These are phyloP conservation scores for Pyrenophora teres DNA, from an alignment of 2,329 filamentous ascomycete species.

Conservation along the genomic window DNA sequence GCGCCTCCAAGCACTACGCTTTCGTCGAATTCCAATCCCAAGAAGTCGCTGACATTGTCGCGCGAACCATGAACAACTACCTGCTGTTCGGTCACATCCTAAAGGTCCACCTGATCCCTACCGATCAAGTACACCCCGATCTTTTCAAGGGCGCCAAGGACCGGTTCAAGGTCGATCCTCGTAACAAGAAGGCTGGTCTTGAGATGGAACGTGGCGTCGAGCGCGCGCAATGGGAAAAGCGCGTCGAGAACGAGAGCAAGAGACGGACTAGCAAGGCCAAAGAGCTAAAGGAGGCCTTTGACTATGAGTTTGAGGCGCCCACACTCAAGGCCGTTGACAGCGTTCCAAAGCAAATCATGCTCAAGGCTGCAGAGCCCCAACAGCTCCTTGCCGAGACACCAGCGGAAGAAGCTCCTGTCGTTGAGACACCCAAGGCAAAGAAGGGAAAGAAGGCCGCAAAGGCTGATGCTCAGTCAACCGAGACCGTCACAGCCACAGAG, in stretches of 20 bases:
- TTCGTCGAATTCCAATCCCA: conserved; percentile 84
- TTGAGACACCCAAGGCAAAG: conserved; percentile 36
- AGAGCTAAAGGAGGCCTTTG: conserved; percentile 77
- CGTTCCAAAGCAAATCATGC: conserved; percentile 34
- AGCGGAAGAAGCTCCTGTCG: conserved; percentile 23
- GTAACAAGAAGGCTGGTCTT: conserved; percentile 82
- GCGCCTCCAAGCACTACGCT: conserved; percentile 88
- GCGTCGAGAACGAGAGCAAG: conserved; percentile 72
- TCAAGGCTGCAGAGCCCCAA: conserved; percentile 34
- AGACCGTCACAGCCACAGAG: conserved; percentile 16
- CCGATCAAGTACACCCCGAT: conserved; percentile 76
- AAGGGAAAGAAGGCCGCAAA: conserved; percentile 35
- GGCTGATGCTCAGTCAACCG: conserved; percentile 4
- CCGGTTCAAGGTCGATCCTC: conserved; percentile 85
- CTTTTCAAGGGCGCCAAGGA: conserved; percentile 90
- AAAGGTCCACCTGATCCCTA: conserved; percentile 79
- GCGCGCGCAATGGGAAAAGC: conserved; percentile 77
- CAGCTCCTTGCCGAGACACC: conserved; percentile 32
- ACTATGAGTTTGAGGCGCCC: conserved; percentile 81
- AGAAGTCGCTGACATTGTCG: conserved; percentile 87
- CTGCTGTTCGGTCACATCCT: conserved; percentile 92
- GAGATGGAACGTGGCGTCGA: conserved; percentile 74
- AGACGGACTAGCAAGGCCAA: conserved; percentile 70
- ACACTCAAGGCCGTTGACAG: conserved; percentile 66
- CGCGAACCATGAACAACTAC: conserved; percentile 97